Conservation (phyloP, 2,329 filamentous ascomycete species). For the Claviceps sp. region DNA sequence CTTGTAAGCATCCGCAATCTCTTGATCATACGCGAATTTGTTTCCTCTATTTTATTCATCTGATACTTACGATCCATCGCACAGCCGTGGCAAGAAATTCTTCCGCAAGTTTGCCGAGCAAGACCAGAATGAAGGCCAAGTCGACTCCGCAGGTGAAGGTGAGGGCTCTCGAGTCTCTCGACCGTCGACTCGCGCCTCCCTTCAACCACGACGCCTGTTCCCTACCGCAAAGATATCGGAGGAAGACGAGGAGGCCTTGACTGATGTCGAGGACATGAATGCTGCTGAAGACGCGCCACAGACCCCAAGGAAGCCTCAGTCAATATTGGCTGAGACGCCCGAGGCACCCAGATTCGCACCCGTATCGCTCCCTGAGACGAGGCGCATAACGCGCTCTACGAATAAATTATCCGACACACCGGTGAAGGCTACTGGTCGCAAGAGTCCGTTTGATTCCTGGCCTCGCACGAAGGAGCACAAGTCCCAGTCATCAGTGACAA, state of each 20-base stretch:
- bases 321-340: conserved; percentile 29
- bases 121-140: conserved; percentile 18
- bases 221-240: conserved; percentile 34
- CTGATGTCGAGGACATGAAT: conserved; percentile 42
- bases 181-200: conserved; percentile 50
- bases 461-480: conserved; percentile 45
- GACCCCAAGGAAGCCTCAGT: conserved; percentile 24
- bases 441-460: conserved; percentile 56
- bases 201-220: conserved; percentile 63
- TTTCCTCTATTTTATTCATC: background rate
- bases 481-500: conserved; percentile 31
- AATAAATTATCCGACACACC: conserved; percentile 36
- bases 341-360: conserved; percentile 42
- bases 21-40: too few relatives aligned
- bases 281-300: conserved; percentile 14
- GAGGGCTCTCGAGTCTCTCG: conserved; percentile 21
- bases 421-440: conserved; percentile 24
- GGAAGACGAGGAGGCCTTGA: conserved; percentile 44
- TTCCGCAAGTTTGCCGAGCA: conserved; percentile 53
- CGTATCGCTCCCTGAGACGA: conserved; percentile 48
- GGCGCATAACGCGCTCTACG: conserved; percentile 42
- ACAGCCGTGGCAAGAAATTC: conserved; percentile 64
- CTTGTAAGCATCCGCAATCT: conserved; percentile 48
- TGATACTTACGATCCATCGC: background rate
- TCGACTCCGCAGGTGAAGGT: conserved; percentile 20